Evolutionary conservation across 2,329 filamentous ascomycete genomes (phyloP).

Genomic region (Pseudogymnoascus sp.): DNA sequence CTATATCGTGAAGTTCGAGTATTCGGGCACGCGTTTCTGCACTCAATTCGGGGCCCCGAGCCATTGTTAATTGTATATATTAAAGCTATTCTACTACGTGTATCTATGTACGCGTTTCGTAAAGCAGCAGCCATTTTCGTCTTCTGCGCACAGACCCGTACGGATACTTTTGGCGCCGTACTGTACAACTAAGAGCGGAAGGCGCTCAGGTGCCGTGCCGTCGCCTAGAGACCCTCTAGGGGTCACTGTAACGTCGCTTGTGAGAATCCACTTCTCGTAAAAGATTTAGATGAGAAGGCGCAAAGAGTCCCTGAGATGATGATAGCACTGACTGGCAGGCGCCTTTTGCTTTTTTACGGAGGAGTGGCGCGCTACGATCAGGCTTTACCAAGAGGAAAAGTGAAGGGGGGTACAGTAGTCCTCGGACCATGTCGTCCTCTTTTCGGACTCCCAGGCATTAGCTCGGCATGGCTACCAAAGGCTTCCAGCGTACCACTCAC

Average conservation of each 20-base stretch:
- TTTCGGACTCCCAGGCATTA: background rate
- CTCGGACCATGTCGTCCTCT: background rate
- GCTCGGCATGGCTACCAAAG: background rate
- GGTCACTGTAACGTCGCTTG: background rate
- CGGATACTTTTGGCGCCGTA: too few relatives aligned
- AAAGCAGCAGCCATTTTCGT: too few relatives aligned
- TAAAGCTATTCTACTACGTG: too few relatives aligned
- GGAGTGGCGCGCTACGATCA: background rate
- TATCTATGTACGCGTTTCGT: too few relatives aligned
- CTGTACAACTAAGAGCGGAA: conserved; percentile 1
- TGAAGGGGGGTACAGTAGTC: background rate
- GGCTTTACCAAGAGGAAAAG: background rate
- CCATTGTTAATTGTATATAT: too few relatives aligned
- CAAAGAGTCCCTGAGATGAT: background rate
- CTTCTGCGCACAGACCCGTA: too few relatives aligned
- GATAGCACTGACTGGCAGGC: background rate
- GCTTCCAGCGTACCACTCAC: background rate
- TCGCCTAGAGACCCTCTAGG: background rate
- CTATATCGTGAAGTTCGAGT: too few relatives aligned
- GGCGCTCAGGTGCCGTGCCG: background rate
- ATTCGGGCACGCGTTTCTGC: too few relatives aligned
- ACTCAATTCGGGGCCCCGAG: too few relatives aligned
- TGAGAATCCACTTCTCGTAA: background rate
- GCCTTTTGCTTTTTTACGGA: background rate
- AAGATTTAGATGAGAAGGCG: background rate